Evolutionary conservation across 768 basidiomycete genomes (phyloP), one percentile per base, ranked within the genome.

Genomic region (Collybia sordida): DNA sequence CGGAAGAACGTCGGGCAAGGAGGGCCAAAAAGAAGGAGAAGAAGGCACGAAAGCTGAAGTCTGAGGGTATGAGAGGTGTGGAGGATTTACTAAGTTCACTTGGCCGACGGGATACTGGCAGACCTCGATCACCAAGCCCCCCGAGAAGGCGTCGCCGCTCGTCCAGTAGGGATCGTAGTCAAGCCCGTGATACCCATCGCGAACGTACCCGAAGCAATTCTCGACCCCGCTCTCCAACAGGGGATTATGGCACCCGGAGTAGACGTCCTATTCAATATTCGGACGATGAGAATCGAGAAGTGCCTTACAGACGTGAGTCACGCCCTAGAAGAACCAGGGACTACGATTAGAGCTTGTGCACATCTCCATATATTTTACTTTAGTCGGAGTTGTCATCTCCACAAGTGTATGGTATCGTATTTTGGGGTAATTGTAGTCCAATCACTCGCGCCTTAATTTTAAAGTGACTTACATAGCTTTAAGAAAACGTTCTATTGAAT

Each of bases 1-100:
- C 83, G 4, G 90, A 88, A 61, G 92, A 92, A 68, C 83, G 86
- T 37, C 94, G 89, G 66, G 88, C 84, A 39, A 78, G 79, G 51
- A 93, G 84, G 68, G 38, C 36, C 17, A 25, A 37, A 31, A 47
- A 55, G 40, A 81, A 75, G 58, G 82, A 81, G 66, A 89, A 81
- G 64, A 91, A 80, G 61, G 70, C 71, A 41, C 75, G 72, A 55
- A 85, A 84, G 56, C 61, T 58, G 21, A 86, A 83, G 58, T 86
- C 86, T 15, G 80, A 79, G 11, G 86, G 78, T 0, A 60, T 86
- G 60, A 78, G 71, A 56, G 88, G 77, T 15, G 87, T 88, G 4
- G 85, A 90, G 62, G 78, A 77, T n/a, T 59, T 90, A 47, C 64
- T 90, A 53, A 79, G 65, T 53, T 77, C 69, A 37, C 64, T 87